Percentiles rank a stretch among this genome's conserved stretches.
Conservation (phyloP, 345 rosid species). For the Trapa incisa region DNA sequence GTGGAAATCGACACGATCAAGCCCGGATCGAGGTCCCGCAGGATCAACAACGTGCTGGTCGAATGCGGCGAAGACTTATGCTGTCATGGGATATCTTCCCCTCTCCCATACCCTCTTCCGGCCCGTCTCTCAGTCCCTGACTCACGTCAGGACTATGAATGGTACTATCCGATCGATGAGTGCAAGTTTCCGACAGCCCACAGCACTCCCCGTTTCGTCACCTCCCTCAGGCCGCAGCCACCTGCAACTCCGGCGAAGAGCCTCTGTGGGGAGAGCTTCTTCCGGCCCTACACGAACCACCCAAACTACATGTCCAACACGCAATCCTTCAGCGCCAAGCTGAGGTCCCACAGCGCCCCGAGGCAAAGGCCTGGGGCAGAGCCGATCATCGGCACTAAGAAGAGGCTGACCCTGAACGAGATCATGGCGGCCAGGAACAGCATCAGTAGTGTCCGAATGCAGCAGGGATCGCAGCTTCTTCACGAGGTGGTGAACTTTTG, state of each 20-base stretch:
- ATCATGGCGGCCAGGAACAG: slow-evolving; percentile 56
- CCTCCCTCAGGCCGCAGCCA: slow-evolving; percentile 10
- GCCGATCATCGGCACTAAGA: slow-evolving; percentile 23
- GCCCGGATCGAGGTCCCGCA: slow-evolving; percentile 39
- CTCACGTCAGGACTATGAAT: slow-evolving; percentile 27
- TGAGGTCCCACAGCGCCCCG: slow-evolving; percentile 72
- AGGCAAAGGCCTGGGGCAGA: slow-evolving; percentile 72
- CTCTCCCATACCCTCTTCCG: slow-evolving; percentile 24
- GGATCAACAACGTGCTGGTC: slow-evolving; percentile 21
- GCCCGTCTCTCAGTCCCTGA: slow-evolving; percentile 19
- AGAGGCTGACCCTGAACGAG: slow-evolving; percentile 54
- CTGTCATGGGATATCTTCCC: slow-evolving; percentile 26
- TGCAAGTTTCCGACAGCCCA: slow-evolving; percentile 26
- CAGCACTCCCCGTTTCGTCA: slow-evolving; percentile 51
- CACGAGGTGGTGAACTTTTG: slow-evolving; percentile 11
- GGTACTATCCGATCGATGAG: slow-evolving; percentile 21
- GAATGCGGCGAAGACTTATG: slow-evolving; percentile 33
- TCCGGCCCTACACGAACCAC: slow-evolving; percentile 27
- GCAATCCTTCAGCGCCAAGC: slow-evolving; percentile 60
- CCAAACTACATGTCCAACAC: slow-evolving; percentile 83
- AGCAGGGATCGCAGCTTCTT: slow-evolving; percentile 32
- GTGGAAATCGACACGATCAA: slow-evolving; percentile 50
- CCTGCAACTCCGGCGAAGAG: slow-evolving; percentile 50
- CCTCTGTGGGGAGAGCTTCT: slow-evolving; percentile 40
- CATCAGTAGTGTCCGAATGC: slow-evolving; percentile 43